Base-by-base conservation (phyloP, 345 rosid genomes). In the Leavenworthia alabamica region DNA sequence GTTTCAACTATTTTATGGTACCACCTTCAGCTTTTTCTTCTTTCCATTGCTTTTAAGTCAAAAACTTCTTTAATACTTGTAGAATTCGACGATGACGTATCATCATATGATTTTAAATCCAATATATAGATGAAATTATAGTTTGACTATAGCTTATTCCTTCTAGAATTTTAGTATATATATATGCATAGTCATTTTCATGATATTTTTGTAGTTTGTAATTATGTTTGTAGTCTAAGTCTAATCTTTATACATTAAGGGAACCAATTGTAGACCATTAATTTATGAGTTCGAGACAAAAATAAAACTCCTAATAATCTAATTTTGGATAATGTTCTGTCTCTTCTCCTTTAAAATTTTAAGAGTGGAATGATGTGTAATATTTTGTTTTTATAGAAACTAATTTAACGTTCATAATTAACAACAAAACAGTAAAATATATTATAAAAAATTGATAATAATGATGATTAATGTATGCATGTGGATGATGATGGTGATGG, bases 401-500 rank as follows among this genome's bases (percentile, higher is more conserved):
- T 26, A 51, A 33, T 32, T n/a, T 16, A 23, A 26, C 11, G 24
- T n/a, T 33, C 42, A 9, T 41, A 51, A 36, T 51, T 33, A 51
- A 10, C 47, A 42, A 60, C 39, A 68, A 33, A 60, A 52, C 59
- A 26, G 20, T 22, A 47, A 63, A 31, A 54, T 4, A 27, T 45
- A 69, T 33, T 32, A 67, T 40, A 27, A 33, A 26, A 36, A 5
- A 4, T 5, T 8, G 55, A 46, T 42, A n/a, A 64, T 7, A 44
- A 65, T 40, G 23, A 65, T 60, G 67, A 55, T 56, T n/a, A 62
- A 62, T 62, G 52, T 31, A 71, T 64, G 75, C 56, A 64, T 64
- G 65, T 57, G 53, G 48, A 35, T 41, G 55, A 71, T 71, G 75
- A 35, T 65, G 75, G 71, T 64, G 75, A n/a, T n/a, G n/a, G n/a